Conservation (phyloP, 192 early-diverging fungal species). For the Fimicolochytrium jonesii region DNA sequence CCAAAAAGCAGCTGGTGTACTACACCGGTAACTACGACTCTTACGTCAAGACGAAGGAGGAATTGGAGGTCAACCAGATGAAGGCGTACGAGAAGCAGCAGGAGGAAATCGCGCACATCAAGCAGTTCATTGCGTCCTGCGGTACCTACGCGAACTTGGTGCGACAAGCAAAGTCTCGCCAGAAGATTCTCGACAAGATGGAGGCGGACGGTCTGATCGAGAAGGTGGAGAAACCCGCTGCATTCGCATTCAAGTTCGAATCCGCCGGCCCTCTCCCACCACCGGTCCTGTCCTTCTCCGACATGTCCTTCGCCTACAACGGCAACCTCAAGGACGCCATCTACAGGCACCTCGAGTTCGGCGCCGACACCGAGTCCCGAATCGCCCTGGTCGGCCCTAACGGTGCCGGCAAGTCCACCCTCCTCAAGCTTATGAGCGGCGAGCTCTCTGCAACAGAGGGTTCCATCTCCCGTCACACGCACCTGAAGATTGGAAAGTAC, state of each 20-base stretch:
- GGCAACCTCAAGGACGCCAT: slow-evolving; percentile 77
- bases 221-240: slow-evolving; percentile 72
- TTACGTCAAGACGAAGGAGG: slow-evolving; percentile 90
- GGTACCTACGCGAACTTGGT: slow-evolving; percentile 99
- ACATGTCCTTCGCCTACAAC: slow-evolving; percentile 90
- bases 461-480: slow-evolving; percentile 82
- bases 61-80: slow-evolving; percentile 97
- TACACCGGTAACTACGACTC: slow-evolving; percentile 98
- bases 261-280: slow-evolving; percentile 85
- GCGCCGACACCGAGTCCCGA: slow-evolving; percentile 97
- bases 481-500: slow-evolving; percentile 94
- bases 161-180: slow-evolving; percentile 95
- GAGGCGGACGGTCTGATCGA: slow-evolving; percentile 96
- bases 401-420: slow-evolving; percentile 92
- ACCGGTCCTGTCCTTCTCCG: slow-evolving; percentile 88
- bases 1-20: slow-evolving; percentile 86
- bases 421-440: slow-evolving; percentile 95
- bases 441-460: slow-evolving; percentile 81
- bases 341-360: slow-evolving; percentile 88
- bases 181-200: slow-evolving; percentile 99
- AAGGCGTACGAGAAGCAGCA: slow-evolving; percentile 99
- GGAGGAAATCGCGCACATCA: slow-evolving; percentile 98
- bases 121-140: slow-evolving; percentile 96
- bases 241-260: slow-evolving; percentile 87
- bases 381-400: slow-evolving; percentile 89